phyloP scores from a whole-genome alignment of 2,329 filamentous ascomycete genomes.

The Diaporthe sp. region DNA sequence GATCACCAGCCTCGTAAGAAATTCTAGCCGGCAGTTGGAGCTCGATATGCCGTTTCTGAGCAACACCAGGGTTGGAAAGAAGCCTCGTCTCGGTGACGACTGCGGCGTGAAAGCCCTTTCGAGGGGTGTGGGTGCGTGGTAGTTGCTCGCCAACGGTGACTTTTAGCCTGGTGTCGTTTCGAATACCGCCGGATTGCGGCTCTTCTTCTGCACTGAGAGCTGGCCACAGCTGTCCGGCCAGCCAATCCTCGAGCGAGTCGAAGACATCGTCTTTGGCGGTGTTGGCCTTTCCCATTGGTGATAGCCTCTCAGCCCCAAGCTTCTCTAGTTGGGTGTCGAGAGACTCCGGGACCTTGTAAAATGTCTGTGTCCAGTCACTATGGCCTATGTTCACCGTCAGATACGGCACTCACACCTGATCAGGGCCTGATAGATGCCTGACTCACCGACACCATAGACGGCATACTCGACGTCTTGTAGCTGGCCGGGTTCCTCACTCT shows the following conservation, averaged over 20 bases:
- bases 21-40: slow-evolving; percentile 76
- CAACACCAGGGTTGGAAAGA: background rate
- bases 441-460: slow-evolving; percentile 72
- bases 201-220: slow-evolving; percentile 54
- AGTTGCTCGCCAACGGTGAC: background rate
- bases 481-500: slow-evolving; percentile 50
- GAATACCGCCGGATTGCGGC: background rate
- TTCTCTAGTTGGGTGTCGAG: slow-evolving; percentile 62
- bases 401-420: background rate
- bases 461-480: slow-evolving; percentile 73
- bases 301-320: background rate
- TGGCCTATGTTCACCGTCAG: slow-evolving; percentile 55
- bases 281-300: background rate
- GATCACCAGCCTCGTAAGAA: slow-evolving; percentile 81
- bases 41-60: slow-evolving; percentile 73
- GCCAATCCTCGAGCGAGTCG: slow-evolving; percentile 76
- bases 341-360: slow-evolving; percentile 75
- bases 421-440: background rate
- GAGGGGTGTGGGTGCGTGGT: background rate
- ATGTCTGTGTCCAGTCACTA: slow-evolving; percentile 70
- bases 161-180: background rate
- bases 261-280: slow-evolving; percentile 69
- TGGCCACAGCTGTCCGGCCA: slow-evolving; percentile 68
- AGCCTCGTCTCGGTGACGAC: background rate
- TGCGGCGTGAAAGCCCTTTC: background rate